phyloP scores from a whole-genome alignment of 2,329 filamentous ascomycete genomes.

The Pseudopithomyces maydicus region DNA sequence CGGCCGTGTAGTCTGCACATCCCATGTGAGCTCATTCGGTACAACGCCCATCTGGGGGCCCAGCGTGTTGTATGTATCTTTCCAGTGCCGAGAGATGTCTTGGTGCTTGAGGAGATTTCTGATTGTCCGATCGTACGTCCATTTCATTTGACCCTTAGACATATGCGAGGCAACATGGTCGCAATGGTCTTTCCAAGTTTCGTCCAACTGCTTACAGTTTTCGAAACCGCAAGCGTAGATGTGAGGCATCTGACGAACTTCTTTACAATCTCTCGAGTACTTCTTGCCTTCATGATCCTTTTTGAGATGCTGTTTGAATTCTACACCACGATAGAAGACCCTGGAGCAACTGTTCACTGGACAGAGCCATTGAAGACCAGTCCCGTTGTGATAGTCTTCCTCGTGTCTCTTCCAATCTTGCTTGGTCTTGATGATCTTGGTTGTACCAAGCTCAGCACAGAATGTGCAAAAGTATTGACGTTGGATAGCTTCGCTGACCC shows the following conservation, averaged over 20 bases:
- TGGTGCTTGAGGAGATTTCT: conserved; percentile 12
- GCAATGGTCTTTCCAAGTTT: conserved; percentile 12
- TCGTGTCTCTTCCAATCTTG: conserved; percentile 17
- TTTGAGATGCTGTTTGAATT: conserved; percentile 11
- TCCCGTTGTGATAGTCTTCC: conserved; percentile 9
- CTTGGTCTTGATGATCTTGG: conserved; percentile 7
- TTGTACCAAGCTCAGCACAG: conserved; percentile 3
- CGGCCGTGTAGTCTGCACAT: conserved; percentile 3
- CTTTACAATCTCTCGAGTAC: not conserved
- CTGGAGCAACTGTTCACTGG: conserved; percentile 1
- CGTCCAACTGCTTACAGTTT: conserved; percentile 5
- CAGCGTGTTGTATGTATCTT: not conserved
- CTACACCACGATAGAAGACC: conserved; percentile 4
- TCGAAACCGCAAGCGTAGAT: conserved; percentile 17
- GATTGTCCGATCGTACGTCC: conserved; percentile 14
- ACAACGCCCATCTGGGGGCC: conserved; percentile 6
- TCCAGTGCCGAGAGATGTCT: conserved; percentile 5
- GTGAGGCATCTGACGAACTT: not conserved
- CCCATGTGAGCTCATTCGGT: conserved; percentile 8
- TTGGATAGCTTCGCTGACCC: not conserved
- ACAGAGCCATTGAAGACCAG: conserved; percentile 13
- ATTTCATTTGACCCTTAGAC: conserved; percentile 1
- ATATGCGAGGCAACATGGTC: conserved; percentile 14
- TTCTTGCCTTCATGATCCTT: conserved; percentile 6
- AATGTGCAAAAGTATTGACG: conserved; percentile 6